Base-by-base conservation (phyloP, 2,329 filamentous ascomycete genomes). In the Colletotrichum siamense region DNA sequence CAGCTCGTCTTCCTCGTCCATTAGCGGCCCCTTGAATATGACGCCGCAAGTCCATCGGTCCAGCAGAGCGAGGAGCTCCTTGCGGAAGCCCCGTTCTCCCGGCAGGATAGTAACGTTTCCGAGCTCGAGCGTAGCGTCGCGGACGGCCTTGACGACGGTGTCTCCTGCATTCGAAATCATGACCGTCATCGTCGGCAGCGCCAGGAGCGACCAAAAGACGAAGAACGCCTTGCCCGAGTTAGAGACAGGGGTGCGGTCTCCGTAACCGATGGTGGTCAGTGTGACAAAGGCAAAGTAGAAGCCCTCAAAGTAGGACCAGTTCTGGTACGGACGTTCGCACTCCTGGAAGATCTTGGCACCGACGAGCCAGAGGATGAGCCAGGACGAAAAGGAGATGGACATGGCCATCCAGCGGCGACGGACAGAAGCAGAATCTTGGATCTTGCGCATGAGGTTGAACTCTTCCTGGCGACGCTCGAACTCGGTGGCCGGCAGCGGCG, bases 121-220 rank as follows among this genome's bases (percentile, higher is more conserved):
- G 0, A 93, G 80, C 34, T 86, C 84, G 28, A 93, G 85, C 0
- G 91, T 93, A 6, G 86, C 82, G 71, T 93, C 90, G 13, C 88
- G 86, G 71, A 93, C 84, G 6, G 86, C 84, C 79, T 91, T 92
- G 62, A 98, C 93, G 24, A 98, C 90, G 0, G 96, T 98, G 80
- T 98, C 94, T 28, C 94, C 95, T 75, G 97, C 94, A 79, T 96
- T 94, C 13, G 92, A 94, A 78, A 98, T 94, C 15, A 98, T 89
- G 22, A 98, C 93, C 0, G 96, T 98, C 90, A 96, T 96, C 3
- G 95, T 96, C 0, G 96, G 96, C 5, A 98, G 89, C 0, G 96
- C 95, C 30, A 98, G 89, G 2, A 98, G 84, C 16, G 93, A 95
- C 96, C 96, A 98, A 72, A 98, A 93, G n/a, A 98, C 95, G 80